These are phyloP conservation scores for Haplosporangium gracile DNA, from an alignment of 192 early-diverging fungal genomes.

Conservation along the genomic window DNA sequence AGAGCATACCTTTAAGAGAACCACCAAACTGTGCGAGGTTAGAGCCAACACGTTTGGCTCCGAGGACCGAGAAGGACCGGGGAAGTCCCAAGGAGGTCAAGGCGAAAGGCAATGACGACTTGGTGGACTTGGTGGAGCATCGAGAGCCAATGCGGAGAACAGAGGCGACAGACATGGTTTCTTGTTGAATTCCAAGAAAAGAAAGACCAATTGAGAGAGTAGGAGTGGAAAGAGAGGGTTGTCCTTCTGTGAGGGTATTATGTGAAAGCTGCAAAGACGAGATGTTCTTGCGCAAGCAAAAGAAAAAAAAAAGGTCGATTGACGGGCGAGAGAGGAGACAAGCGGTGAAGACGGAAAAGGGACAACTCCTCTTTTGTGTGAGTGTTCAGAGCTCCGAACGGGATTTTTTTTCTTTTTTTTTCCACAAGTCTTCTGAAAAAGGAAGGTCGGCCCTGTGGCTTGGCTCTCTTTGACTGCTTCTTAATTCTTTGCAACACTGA, in stretches of 20 bases:
- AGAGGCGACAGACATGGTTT: slow-evolving; percentile 7
- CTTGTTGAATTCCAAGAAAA: background rate
- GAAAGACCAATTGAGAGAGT: background rate
- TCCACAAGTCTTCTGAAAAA: background rate
- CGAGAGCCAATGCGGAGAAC: slow-evolving; percentile 24
- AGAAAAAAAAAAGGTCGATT: background rate
- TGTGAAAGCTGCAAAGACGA: background rate
- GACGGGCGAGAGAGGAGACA: background rate
- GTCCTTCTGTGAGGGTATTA: background rate
- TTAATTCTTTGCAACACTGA: background rate
- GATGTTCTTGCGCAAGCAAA: background rate
- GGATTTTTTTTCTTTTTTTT: slow-evolving; percentile 5
- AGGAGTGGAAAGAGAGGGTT: background rate
- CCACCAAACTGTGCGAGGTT: slow-evolving; percentile 12
- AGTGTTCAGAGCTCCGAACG: background rate
- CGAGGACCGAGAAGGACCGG: slow-evolving; percentile 43
- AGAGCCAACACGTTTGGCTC: slow-evolving; percentile 24
- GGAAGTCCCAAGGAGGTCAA: slow-evolving; percentile 23
- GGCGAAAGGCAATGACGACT: background rate
- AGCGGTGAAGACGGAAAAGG: background rate
- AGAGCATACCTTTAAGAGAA: slow-evolving; percentile 31
- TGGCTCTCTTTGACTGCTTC: background rate
- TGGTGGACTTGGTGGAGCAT: slow-evolving; percentile 25
- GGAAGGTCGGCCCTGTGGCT: background rate
- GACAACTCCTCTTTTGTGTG: background rate